Base-by-base conservation (phyloP, 495 filamentous ascomycete genomes). In the Pyrenopolyporus hunteri region DNA sequence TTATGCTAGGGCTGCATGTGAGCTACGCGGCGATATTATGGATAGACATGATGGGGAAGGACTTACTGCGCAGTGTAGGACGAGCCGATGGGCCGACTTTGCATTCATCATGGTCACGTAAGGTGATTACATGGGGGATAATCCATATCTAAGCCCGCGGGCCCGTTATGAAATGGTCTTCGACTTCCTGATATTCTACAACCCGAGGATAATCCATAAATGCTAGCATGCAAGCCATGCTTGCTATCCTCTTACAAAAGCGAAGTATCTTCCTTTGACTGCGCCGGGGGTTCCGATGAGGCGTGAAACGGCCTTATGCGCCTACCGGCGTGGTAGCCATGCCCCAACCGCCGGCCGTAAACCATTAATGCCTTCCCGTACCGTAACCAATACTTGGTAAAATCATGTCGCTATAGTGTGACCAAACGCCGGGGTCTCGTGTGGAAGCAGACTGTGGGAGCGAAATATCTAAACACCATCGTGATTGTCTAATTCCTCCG, bases 301-400 rank as follows among this genome's bases (percentile, higher is more conserved):
- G 33, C 32, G 49, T 26, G 10, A 48, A 47, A 58, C 20, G 29
- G 31, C 26, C 48, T 48, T 31, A 19, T 35, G 46, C 23, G 45
- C 28, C 39, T 53, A 42, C 50, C 23, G 20, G 5, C 35, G 14
- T 22, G 32, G 23, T 28, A 53, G 17, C 40, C 35, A 40, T 42
- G 22, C 33, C n/a, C 56, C 42, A 40, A 53, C 46, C 45, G 8
- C 16, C 26, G 19, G 44, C 50, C 63, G 14, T 61, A 33, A 45
- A 44, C 45, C 63, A 5, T 11, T 56, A 6, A 61, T 53, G 32
- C 40, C 47, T 48, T 54, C 45, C 57, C 57, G 47, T 11, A 53
- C 63, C 56, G 46, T 61, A 66, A 56, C 57, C 52, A 61, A 47
- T 64, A 39, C 39, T n/a, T n/a, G 26, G 51, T 43, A 46, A 61